A percentile compares a stretch with the other conserved stretches of the same genome.
These are phyloP conservation scores for Pyrenopolyporus hunteri DNA, from an alignment of 495 filamentous ascomycete genomes.

Conservation along the genomic window DNA sequence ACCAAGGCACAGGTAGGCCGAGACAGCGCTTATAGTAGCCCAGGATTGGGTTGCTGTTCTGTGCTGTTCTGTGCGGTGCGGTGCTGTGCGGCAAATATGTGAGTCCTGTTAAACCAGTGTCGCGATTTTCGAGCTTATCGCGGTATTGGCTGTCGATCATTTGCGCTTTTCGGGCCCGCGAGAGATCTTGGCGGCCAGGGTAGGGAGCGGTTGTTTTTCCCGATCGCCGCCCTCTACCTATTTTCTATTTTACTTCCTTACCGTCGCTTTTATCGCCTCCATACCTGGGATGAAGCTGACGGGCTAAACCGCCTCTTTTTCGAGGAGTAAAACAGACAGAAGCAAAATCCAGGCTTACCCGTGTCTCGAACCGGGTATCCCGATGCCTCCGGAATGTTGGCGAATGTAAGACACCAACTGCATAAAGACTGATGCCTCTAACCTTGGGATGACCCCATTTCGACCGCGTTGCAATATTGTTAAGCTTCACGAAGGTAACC, in stretches of 20 bases:
- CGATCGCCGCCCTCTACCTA: neutral
- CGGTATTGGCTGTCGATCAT: conserved; percentile 31
- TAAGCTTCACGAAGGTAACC: neutral
- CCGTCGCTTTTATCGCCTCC: neutral
- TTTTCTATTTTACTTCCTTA: neutral
- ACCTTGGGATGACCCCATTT: neutral
- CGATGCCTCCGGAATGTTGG: conserved; percentile 3
- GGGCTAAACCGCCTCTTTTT: conserved; percentile 18
- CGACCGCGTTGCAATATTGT: neutral
- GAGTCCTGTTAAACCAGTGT: conserved; percentile 4
- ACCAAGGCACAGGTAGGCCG: conserved; percentile 5
- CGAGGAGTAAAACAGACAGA: neutral
- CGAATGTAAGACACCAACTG: neutral
- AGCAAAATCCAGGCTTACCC: neutral
- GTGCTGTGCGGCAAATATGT: conserved; percentile 9
- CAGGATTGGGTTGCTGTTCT: conserved; percentile 1
- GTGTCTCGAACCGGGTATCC: conserved; percentile 11
- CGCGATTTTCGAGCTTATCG: conserved; percentile 30
- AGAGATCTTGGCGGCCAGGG: conserved; percentile 29
- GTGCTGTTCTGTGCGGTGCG: too few relatives aligned
- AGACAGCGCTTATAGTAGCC: conserved; percentile 24
- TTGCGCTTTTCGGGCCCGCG: conserved; percentile 26
- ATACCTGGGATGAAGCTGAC: conserved; percentile 1
- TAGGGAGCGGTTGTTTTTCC: neutral
- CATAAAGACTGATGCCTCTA: conserved; percentile 1